Conservation (phyloP, 305 asterid genomes). For the Ruellia speciosa region DNA sequence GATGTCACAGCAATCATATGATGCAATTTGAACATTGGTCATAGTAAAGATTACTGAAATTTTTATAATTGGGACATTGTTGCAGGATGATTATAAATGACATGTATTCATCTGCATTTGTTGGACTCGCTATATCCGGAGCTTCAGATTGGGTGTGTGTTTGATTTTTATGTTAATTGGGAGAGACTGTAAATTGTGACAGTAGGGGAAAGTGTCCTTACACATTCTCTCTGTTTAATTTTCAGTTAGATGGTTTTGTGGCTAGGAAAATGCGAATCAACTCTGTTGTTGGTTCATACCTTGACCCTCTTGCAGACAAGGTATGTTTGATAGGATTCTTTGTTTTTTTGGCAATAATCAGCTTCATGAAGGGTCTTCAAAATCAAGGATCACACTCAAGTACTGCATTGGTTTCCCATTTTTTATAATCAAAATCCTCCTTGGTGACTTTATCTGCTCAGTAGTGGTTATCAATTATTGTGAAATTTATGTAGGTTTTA, state of each 20-base stretch:
- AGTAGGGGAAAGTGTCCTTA: not conserved
- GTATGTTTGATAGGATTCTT: constrained; percentile 28
- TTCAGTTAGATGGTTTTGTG: constrained; percentile 85
- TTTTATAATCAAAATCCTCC: constrained; percentile 4
- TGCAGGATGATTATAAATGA: constrained; percentile 88
- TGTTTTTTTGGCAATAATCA: not conserved
- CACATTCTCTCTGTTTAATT: constrained; percentile 7
- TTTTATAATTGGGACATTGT: constrained; percentile 18
- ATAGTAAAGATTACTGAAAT: not conserved
- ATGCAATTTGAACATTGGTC: too few relatives aligned
- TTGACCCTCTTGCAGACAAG: constrained; percentile 98
- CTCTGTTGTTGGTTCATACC: constrained; percentile 93
- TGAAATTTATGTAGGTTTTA: constrained; percentile 45
- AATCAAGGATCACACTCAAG: constrained; percentile 12
- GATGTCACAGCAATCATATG: not conserved
- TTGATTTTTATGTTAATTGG: not conserved
- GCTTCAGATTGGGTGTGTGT: constrained; percentile 82
- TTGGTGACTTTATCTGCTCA: constrained; percentile 4
- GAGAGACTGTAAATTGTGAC: constrained; percentile 1
- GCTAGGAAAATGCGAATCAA: constrained; percentile 86
- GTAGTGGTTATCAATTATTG: constrained; percentile 4
- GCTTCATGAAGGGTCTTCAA: constrained; percentile 8
- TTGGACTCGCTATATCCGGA: constrained; percentile 82
- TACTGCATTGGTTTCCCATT: constrained; percentile 12
- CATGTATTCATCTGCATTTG: constrained; percentile 74